Evolutionary conservation across 1,139 yeast genomes (phyloP).

Genomic region (Blastobotrys proliferans): DNA sequence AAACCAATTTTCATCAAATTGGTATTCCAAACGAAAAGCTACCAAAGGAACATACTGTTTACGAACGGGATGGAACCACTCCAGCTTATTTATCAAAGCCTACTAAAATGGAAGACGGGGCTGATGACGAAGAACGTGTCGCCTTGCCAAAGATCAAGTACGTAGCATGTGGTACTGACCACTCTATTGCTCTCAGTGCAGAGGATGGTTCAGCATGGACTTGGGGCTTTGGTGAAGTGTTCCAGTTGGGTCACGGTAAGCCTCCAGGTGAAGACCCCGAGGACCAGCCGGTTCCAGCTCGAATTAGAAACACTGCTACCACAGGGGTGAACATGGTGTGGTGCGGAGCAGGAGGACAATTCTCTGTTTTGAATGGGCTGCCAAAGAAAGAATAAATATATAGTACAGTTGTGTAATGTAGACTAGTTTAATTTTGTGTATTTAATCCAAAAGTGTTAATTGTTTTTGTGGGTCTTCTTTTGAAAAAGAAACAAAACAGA

Average conservation of each 20-base stretch:
- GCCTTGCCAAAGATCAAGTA: conserved; percentile 56
- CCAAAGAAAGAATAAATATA: conserved; percentile 19
- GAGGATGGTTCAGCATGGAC: conserved; percentile 81
- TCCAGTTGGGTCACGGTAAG: conserved; percentile 86
- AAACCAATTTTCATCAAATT: conserved; percentile 87
- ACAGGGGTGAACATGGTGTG: conserved; percentile 63
- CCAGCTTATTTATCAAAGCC: conserved; percentile 88
- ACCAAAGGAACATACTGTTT: conserved; percentile 53
- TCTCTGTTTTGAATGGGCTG: conserved; percentile 79
- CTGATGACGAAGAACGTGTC: conserved; percentile 29
- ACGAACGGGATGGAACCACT: conserved; percentile 71
- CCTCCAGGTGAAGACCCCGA: conserved; percentile 75
- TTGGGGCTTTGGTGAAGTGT: conserved; percentile 98
- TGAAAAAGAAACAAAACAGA: no score
- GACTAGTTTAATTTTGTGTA: no score
- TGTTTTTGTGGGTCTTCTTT: no score
- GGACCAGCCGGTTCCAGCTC: conserved; percentile 50
- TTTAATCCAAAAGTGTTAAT: not conserved
- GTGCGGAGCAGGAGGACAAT: conserved; percentile 94
- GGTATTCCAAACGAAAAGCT: conserved; percentile 69
- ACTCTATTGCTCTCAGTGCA: conserved; percentile 72
- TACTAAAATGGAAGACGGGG: conserved; percentile 49
- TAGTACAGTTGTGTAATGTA: no score
- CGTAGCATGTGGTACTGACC: conserved; percentile 86
- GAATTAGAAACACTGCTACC: conserved; percentile 91